Conservation (phyloP, 805 yeast genomes). For the Debaryomyces hansenii region DNA sequence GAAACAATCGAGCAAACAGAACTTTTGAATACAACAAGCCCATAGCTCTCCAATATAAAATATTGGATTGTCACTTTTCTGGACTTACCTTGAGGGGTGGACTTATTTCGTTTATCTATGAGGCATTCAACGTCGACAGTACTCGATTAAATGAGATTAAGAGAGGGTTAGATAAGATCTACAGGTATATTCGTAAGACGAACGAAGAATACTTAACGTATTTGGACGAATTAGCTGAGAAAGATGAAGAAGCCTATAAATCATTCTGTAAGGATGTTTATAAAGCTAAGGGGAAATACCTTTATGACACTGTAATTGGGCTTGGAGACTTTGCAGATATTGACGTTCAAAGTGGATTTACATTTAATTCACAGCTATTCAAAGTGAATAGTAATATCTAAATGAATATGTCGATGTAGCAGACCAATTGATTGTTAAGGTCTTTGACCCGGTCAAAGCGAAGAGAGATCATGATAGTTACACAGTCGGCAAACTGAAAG, state of each 20-base stretch:
- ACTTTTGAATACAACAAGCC: background rate
- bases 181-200: background rate
- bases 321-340: background rate
- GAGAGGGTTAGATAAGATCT: background rate
- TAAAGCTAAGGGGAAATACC: background rate
- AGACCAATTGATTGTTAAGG: background rate
- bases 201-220: background rate
- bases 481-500: background rate
- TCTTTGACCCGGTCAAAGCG: background rate
- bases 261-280: background rate
- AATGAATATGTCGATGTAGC: background rate
- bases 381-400: background rate
- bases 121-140: background rate
- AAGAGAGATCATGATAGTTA: background rate
- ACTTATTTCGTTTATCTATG: background rate
- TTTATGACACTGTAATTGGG: background rate
- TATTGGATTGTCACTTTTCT: constrained; percentile 2
- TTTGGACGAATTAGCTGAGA: background rate
- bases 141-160: background rate
- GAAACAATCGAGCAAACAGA: background rate
- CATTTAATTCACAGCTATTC: background rate
- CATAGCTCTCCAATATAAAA: constrained; percentile 1
- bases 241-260: too few relatives aligned
- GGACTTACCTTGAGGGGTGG: constrained; percentile 1
- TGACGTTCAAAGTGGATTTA: background rate